Base-by-base conservation (phyloP, 495 filamentous ascomycete genomes). In the Penicillium silybi region DNA sequence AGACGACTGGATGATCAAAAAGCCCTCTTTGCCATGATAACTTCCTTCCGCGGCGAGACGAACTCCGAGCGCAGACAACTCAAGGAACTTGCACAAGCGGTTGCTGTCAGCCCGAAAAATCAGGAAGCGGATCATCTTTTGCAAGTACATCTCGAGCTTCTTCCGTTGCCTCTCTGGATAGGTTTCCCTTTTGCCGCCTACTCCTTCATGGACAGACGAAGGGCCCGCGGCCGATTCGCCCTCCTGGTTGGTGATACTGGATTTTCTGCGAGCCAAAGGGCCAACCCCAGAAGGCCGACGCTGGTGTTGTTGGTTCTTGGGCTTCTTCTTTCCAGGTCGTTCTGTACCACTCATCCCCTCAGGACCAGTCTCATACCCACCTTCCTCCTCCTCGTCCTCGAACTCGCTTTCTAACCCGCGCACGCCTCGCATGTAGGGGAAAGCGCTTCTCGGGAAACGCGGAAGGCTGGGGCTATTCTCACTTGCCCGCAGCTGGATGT, bases 1-100 rank as follows among this genome's bases (percentile, higher is more conserved):
- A 0, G 87, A 85, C 35, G 90, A 93, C 60, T 91, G 86, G 42
- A 97, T 93, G 48, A 95, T 83, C 43, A 97, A 74, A 59, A 89
- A 91, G 9, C 93, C 95, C 72, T 99, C 95, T 67, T 99, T 99
- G 26, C 93, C 93, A 64, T 97, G 95, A 61, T 96, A 97, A 58
- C 90, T 93, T 15, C 89, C 91, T 69, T 99, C 93, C 6, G 92
- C 91, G 39, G 93, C 92, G 44, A 99, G 80, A 27, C 95, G 81
- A n/a, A 99, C 89, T 6, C 95, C 95, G 7, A 99, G 77, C 2
- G 95, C 91, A 50, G 93, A 97, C 4, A 99, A 68, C 66, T 99
- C 93, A 11, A 99, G 73, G 64, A 99, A 99, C 59, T 92, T 92
- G 73, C 93, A 99, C 11, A 99, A 74, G 11, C 93, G 84, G 61